These are phyloP conservation scores for Babesia bovis DNA, from an alignment of 169 alveolate genomes.

Conservation along the genomic window DNA sequence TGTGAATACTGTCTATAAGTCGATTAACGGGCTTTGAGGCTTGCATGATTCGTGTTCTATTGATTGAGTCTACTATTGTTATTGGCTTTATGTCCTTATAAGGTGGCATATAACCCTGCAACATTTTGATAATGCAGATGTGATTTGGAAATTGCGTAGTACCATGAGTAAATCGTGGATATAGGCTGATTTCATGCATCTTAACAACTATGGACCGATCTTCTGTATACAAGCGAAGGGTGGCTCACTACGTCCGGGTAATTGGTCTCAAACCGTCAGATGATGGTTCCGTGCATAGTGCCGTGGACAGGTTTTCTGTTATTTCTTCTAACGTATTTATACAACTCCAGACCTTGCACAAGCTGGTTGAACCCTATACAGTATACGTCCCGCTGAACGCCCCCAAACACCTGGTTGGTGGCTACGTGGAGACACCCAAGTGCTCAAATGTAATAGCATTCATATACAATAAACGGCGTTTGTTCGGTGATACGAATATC, in stretches of 20 bases:
- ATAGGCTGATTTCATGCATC: not conserved
- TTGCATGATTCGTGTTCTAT: no score
- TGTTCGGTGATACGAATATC: constrained; percentile 46
- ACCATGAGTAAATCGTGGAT: no score
- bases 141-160: no score
- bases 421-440: constrained; percentile 18
- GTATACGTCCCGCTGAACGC: not conserved
- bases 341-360: constrained; percentile 32
- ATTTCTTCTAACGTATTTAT: constrained; percentile 39
- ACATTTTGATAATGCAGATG: no score
- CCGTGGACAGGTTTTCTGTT: constrained; percentile 49
- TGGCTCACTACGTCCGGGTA: constrained; percentile 25
- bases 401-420: constrained; percentile 15
- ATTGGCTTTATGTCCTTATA: no score
- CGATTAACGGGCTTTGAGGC: no score
- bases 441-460: constrained; percentile 1
- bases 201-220: constrained; percentile 43
- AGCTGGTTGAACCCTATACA: constrained; percentile 37
- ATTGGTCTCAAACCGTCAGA: not conserved
- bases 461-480: constrained; percentile 29
- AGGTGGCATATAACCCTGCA: no score
- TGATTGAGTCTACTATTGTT: no score
- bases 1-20: no score
- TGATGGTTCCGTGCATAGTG: not conserved
- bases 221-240: constrained; percentile 35